Evolutionary conservation across 176 grass and related monocot genomes (phyloP), one percentile per base, ranked within the genome.

Genomic region (Pontederia paniculata): DNA sequence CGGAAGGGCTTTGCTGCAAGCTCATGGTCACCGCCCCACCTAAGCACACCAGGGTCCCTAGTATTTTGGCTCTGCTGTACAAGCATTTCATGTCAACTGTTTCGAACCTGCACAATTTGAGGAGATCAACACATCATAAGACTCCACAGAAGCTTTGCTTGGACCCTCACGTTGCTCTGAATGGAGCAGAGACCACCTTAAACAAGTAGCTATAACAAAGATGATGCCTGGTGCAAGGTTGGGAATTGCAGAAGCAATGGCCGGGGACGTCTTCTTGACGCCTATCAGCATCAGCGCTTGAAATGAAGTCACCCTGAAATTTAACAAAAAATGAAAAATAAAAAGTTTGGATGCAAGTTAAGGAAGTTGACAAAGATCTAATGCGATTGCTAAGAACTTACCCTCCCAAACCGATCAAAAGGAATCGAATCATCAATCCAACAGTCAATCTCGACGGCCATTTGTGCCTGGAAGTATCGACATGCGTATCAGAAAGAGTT

Each of bases 151-250:
- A 21, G 52, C 4, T 20, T 54, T 16, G 1, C 16, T 18, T 54
- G 15, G 9, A 2, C 19, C 18, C 51, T 18, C 19, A 16, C 17
- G 16, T 19, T 9, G 19, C 16, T 54, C 51, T 57, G 19, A 17
- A n/a, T 11, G 22, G 48, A 66, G 12, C 5, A 23, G 10, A 10
- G 5, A 9, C 20, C 50, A 94, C 83, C 89, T 54, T 52, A 89
- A 70, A 64, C 75, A 77, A 5, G 62, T 76, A 31, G 84, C 76
- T 53, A 85, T 31, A 31, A 95, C 20, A 57, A 82, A 95, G 71
- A 95, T 84, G 74, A 95, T 64, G 37, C 75, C 84, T 1, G 84
- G 89, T 31, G 66, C 23, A 9, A 88, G 68, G 69, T 88, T 88
- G 10, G 84, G 71, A 78, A 88, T 88, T 47, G 84, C 84, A 72